These are phyloP conservation scores for Cicer cuneatum DNA, from an alignment of 306 rosid genomes.

Conservation along the genomic window DNA sequence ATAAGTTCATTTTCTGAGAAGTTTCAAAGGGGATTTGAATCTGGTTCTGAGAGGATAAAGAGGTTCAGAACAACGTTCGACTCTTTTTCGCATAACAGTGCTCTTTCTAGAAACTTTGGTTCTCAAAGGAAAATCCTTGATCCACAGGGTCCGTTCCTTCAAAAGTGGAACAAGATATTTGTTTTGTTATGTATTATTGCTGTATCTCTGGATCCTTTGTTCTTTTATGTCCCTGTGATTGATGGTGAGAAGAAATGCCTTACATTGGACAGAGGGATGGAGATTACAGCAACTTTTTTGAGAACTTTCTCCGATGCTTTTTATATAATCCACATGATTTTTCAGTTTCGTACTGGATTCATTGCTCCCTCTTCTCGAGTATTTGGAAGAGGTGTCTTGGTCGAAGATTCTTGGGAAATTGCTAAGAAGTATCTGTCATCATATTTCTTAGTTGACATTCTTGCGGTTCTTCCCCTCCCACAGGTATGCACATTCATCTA, in stretches of 20 bases:
- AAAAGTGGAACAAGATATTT: constrained; percentile 92
- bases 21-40: constrained; percentile 68
- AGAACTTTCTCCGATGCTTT: constrained; percentile 77
- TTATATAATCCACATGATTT: constrained; percentile 74
- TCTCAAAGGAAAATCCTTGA: constrained; percentile 74
- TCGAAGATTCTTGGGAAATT: constrained; percentile 81
- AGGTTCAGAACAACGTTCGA: constrained; percentile 59
- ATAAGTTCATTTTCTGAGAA: constrained; percentile 58
- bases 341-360: constrained; percentile 82
- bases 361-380: constrained; percentile 90
- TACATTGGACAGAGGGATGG: constrained; percentile 65
- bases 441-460: constrained; percentile 78
- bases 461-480: constrained; percentile 83
- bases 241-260: constrained; percentile 65
- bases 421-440: constrained; percentile 77
- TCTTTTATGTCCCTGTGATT: constrained; percentile 81
- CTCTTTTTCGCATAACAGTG: constrained; percentile 55
- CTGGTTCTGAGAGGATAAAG: constrained; percentile 72
- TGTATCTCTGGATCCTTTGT: constrained; percentile 83
- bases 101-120: constrained; percentile 53
- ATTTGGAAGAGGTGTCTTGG: constrained; percentile 90
- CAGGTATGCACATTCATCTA: constrained; percentile 52
- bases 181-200: constrained; percentile 76
- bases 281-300: constrained; percentile 70
- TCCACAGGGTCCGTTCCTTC: constrained; percentile 90